Base-by-base conservation (phyloP, 305 asterid species). In the Nicotiana rustica region DNA sequence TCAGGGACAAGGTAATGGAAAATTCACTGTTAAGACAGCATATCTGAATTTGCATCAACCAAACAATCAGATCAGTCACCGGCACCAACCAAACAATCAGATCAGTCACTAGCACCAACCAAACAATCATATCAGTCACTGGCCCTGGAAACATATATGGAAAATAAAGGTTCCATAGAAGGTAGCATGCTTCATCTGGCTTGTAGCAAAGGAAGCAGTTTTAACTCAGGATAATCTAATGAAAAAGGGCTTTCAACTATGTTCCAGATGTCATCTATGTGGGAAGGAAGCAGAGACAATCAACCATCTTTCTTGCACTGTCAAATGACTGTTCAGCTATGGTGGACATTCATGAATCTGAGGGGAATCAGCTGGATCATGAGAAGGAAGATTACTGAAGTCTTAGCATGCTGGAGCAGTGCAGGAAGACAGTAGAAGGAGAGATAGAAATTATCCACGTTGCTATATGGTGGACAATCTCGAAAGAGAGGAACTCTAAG, bases 401-500 rank as follows among this genome's bases (percentile, higher is more conserved):
- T 17, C 52, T 35, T 17, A 35, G 52, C 35, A 7, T 35, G 52
- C 5, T 68, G 25, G 6, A 36, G 55, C 29, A n/a, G 6, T 67
- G 29, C 17, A 4, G 6, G 76, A 7, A 33, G 49, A 35, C 49
- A 35, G 75, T 35, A 33, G 29, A 35, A 68, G 75, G 75, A 67
- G 75, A 36, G 75, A 68, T 36, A 7, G 15, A 15, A 67, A 67
- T 67, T 35, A 21, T 67, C 10, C 17, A 55, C n/a, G 49, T 31
- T n/a, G 18, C 56, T 69, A n/a, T 69, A 13, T n/a, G 31, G 33
- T 0, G 57, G 77, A 69, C 56, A 38, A 69, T 13, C 18, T n/a
- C 10, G 33, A 4, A 68, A 68, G 56, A 69, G 31, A 69, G 10
- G 57, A 36, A n/a, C 77, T 67, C 31, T 25, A n/a, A 69, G 77